Conservation (phyloP, 2,329 filamentous ascomycete species). For the Ceratocystis cubensis region DNA sequence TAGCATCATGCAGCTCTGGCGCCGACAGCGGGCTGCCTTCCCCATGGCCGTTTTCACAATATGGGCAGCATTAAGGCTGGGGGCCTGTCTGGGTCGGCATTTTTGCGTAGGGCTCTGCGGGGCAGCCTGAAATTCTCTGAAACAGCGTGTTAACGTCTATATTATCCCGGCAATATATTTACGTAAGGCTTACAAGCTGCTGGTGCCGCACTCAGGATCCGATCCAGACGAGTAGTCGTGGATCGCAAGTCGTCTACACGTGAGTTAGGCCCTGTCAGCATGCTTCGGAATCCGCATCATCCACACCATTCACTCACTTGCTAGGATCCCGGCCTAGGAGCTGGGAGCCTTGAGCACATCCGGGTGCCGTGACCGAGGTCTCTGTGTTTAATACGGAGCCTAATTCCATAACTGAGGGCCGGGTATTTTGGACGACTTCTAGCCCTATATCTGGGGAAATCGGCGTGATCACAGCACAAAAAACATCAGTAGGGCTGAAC, state of each 20-base stretch:
- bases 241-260: not conserved
- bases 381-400: too few species aligned
- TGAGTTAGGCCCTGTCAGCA: not conserved
- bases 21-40: not conserved
- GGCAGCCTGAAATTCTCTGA: not conserved
- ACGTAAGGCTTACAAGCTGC: not conserved
- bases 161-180: not conserved
- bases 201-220: not conserved
- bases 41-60: not conserved
- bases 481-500: not conserved
- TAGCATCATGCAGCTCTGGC: not conserved
- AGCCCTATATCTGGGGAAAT: not conserved
- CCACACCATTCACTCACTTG: not conserved
- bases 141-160: too few species aligned
- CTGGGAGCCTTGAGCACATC: not conserved
- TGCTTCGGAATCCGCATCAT: not conserved
- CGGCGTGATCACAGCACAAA: not conserved
- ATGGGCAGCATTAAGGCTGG: not conserved
- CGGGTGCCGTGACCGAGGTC: not conserved
- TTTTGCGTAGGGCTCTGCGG: not conserved
- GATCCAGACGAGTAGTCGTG: not conserved
- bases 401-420: not conserved
- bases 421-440: not conserved
- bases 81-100: not conserved
- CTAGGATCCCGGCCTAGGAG: not conserved